Conservation (phyloP, 2,329 filamentous ascomycete species). For the Xylaria sp. region DNA sequence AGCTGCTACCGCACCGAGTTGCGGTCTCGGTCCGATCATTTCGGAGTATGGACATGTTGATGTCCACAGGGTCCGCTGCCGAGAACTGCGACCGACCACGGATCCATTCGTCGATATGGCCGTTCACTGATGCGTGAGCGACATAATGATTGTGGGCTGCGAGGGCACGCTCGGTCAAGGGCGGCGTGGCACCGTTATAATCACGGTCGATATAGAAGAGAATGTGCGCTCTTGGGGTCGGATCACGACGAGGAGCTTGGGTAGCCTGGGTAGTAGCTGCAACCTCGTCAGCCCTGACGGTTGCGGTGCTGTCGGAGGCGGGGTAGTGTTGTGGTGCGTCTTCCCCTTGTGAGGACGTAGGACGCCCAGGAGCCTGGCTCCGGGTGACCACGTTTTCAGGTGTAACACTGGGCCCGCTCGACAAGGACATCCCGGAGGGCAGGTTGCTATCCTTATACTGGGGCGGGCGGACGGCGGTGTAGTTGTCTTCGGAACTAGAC, state of each 20-base stretch:
- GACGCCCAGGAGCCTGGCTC: not conserved
- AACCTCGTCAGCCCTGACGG: slow-evolving; percentile 11
- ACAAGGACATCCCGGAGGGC: not conserved
- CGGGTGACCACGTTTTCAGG: not conserved
- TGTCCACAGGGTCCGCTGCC: slow-evolving; percentile 14
- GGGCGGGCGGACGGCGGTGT: slow-evolving; percentile 15
- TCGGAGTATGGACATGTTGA: slow-evolving; percentile 29
- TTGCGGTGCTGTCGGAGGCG: slow-evolving; percentile 30
- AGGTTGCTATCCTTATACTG: slow-evolving; percentile 19
- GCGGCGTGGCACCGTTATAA: slow-evolving; percentile 27
- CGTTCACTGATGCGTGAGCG: slow-evolving; percentile 20
- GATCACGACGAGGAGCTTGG: not conserved
- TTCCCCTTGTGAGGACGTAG: not conserved
- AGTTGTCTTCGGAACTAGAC: slow-evolving; percentile 16
- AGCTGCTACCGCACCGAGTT: slow-evolving; percentile 35
- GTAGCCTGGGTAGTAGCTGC: not conserved
- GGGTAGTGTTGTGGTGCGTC: not conserved
- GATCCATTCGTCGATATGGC: slow-evolving; percentile 39
- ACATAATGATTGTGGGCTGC: slow-evolving; percentile 36
- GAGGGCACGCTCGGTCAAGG: slow-evolving; percentile 40
- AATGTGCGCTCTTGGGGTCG: not conserved
- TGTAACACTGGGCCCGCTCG: not conserved
- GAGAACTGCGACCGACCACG: slow-evolving; percentile 25
- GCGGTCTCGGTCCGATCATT: slow-evolving; percentile 20
- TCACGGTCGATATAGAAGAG: slow-evolving; percentile 28